Evolutionary conservation across 148 eudicot genomes (phyloP).

Genomic region (Dianthus caryophyllus): DNA sequence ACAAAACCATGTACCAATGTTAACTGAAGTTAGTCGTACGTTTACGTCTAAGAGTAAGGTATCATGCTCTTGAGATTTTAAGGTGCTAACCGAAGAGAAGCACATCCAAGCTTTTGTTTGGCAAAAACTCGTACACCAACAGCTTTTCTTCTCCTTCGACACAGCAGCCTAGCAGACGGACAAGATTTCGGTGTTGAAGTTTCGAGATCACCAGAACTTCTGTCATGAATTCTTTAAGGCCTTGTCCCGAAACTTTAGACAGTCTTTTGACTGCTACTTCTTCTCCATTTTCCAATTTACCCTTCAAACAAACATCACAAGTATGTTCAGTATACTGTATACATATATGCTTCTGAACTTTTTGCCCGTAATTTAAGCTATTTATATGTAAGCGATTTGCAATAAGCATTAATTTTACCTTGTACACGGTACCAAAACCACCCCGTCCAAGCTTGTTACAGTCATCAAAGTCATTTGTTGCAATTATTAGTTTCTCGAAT

Average conservation of each 20-base stretch:
- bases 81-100: constrained; percentile 27
- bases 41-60: too few species aligned
- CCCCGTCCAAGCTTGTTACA: constrained; percentile 47
- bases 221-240: constrained; percentile 35
- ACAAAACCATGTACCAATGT: background rate
- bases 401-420: constrained; percentile 26
- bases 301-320: constrained; percentile 19
- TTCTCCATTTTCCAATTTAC: constrained; percentile 26
- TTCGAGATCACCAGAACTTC: constrained; percentile 37
- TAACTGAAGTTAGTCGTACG: background rate
- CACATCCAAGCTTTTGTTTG: constrained; percentile 42
- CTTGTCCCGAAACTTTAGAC: constrained; percentile 35
- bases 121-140: constrained; percentile 39
- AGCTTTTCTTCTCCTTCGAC: constrained; percentile 34
- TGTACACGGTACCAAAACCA: constrained; percentile 51
- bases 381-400: background rate
- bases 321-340: background rate
- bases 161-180: constrained; percentile 37
- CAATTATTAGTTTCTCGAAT: constrained; percentile 33
- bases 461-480: constrained; percentile 35
- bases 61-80: background rate
- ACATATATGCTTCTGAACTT: too few species aligned
- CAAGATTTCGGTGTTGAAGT: constrained; percentile 43
- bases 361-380: too few species aligned
- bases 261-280: constrained; percentile 43